Evolutionary conservation across 75 land plant species (phyloP).

Genomic region (Pseudotsuga menziesii): DNA sequence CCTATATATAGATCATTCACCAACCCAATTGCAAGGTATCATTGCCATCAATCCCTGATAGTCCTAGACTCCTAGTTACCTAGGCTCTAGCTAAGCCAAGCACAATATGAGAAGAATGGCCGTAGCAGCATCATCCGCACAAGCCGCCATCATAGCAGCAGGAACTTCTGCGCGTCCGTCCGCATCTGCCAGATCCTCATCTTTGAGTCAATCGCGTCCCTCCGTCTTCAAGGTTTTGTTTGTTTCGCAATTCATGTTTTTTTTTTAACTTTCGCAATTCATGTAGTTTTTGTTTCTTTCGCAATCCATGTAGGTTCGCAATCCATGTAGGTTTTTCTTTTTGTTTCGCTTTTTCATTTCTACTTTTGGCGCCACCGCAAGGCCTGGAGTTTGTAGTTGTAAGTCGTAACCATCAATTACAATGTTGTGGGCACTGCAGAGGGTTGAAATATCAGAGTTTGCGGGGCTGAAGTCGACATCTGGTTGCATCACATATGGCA

Average conservation of each 20-base stretch:
- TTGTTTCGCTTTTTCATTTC: too few relatives aligned
- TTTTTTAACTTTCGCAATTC: background rate
- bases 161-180: background rate
- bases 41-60: too few relatives aligned
- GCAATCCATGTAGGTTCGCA: too few relatives aligned
- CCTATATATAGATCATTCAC: too few relatives aligned
- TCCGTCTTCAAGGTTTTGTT: background rate
- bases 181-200: background rate
- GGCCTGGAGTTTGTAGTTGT: too few relatives aligned
- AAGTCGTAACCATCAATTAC: background rate
- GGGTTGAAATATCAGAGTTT: slow-evolving; percentile 38
- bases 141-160: background rate
- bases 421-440: slow-evolving; percentile 21
- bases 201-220: background rate
- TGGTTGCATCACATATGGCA: slow-evolving; percentile 15
- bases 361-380: too few relatives aligned
- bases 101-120: background rate
- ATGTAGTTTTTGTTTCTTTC: background rate
- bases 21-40: too few relatives aligned
- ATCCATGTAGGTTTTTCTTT: too few relatives aligned
- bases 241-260: background rate
- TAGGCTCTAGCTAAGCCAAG: too few relatives aligned
- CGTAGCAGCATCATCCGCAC: background rate
- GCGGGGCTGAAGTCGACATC: slow-evolving; percentile 36
- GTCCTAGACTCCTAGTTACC: too few relatives aligned